Evolutionary conservation across 192 early-diverging fungal species (phyloP).

Genomic region (Backusella mclennaniae): DNA sequence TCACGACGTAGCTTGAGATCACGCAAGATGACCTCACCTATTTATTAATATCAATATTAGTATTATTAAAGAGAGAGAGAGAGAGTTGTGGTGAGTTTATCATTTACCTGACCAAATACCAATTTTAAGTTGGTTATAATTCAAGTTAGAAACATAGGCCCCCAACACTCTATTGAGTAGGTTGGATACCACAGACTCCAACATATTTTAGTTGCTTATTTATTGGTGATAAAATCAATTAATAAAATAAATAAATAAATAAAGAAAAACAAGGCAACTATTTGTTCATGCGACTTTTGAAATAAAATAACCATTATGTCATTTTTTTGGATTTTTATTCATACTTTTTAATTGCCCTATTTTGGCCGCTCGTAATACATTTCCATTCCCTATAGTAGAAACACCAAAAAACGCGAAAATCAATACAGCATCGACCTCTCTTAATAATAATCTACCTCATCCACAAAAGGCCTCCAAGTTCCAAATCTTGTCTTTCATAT

Average conservation of each 20-base stretch:
- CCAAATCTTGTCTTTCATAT: too few species aligned
- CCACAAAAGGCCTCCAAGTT: too few species aligned
- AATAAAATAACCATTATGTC: too few species aligned
- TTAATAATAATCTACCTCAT: background rate
- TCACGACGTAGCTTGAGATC: slow-evolving; percentile 88
- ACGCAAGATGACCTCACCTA: slow-evolving; percentile 94
- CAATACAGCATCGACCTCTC: background rate
- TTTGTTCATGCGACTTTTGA: background rate
- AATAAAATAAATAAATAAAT: background rate
- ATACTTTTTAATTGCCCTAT: background rate
- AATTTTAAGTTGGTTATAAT: slow-evolving; percentile 91
- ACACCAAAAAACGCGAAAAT: background rate
- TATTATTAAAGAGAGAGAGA: background rate
- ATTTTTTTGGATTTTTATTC: background rate
- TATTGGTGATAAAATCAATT: background rate
- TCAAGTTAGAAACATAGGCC: slow-evolving; percentile 93
- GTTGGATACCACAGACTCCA: slow-evolving; percentile 75
- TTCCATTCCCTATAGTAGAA: background rate
- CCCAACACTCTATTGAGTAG: slow-evolving; percentile 85
- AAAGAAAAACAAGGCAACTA: background rate
- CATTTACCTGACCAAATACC: slow-evolving; percentile 92
- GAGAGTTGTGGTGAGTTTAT: background rate
- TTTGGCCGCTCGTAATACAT: background rate
- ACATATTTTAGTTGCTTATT: slow-evolving; percentile 43
- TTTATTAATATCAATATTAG: background rate